phyloP scores from a whole-genome alignment of 441 rosid species.

The Jatropha podagrica region DNA sequence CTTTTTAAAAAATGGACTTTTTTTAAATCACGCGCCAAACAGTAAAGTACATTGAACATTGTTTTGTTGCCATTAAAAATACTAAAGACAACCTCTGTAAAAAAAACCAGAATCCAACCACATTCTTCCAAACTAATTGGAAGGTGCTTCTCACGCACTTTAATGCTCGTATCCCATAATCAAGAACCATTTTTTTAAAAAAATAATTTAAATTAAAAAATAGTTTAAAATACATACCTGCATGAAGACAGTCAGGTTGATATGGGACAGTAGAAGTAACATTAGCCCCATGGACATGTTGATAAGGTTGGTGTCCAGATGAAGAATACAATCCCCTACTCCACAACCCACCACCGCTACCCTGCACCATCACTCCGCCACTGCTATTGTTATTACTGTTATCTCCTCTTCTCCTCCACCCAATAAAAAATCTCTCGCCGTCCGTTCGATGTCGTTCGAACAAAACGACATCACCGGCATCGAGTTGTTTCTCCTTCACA shows the following conservation, averaged over 20 bases:
- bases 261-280: constrained; percentile 35
- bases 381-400: neutral
- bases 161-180: constrained; percentile 15
- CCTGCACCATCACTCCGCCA: constrained; percentile 27
- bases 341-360: constrained; percentile 26
- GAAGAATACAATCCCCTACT: constrained; percentile 31
- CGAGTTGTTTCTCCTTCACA: constrained; percentile 89
- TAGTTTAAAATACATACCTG: constrained; percentile 42
- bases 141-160: constrained; percentile 41
- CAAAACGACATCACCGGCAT: constrained; percentile 82
- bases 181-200: neutral
- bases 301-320: constrained; percentile 41
- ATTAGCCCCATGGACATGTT: constrained; percentile 32
- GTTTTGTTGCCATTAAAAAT: neutral
- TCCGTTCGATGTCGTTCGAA: constrained; percentile 71
- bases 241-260: constrained; percentile 57
- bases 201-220: neutral
- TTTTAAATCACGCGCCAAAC: neutral
- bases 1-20: too few species aligned
- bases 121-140: constrained; percentile 43
- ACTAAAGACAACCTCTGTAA: neutral
- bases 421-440: constrained; percentile 62
- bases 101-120: constrained; percentile 16
- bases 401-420: constrained; percentile 67
- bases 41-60: neutral